A percentile compares a stretch with the other conserved stretches of the same genome.
Evolutionary conservation across 495 filamentous ascomycete genomes (phyloP).

Genomic region (Penicillium lagena): DNA sequence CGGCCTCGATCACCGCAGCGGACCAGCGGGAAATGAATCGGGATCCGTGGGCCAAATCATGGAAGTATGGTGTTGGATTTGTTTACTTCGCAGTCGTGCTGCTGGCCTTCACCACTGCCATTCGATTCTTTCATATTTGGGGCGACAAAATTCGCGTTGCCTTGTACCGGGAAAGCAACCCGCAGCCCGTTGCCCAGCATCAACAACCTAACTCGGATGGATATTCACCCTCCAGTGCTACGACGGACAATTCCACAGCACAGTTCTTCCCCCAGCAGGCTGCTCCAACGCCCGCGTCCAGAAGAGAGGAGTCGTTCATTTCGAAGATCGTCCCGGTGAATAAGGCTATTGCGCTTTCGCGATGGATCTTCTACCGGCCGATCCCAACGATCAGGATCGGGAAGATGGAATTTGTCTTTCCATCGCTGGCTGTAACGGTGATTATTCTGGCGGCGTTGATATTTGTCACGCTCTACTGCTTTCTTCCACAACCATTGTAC

Average conservation of each 20-base stretch:
- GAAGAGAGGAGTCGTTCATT: slow-evolving; percentile 57
- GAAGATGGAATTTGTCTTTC: slow-evolving; percentile 60
- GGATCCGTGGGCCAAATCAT: slow-evolving; percentile 75
- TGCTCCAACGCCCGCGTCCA: slow-evolving; percentile 32
- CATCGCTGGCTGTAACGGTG: slow-evolving; percentile 62
- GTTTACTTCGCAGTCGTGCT: slow-evolving; percentile 77
- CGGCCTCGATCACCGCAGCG: slow-evolving; percentile 59
- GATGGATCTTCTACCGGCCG: slow-evolving; percentile 82
- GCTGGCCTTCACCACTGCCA: slow-evolving; percentile 51
- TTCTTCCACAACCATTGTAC: slow-evolving; percentile 78
- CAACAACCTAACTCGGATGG: slow-evolving; percentile 34
- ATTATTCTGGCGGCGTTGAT: slow-evolving; percentile 57
- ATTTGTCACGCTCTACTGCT: slow-evolving; percentile 75
- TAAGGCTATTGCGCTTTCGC: slow-evolving; percentile 65
- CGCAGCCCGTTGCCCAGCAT: slow-evolving; percentile 46
- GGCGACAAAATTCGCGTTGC: slow-evolving; percentile 83
- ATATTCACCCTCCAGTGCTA: slow-evolving; percentile 60
- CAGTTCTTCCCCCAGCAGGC: slow-evolving; percentile 66
- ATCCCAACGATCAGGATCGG: slow-evolving; percentile 63
- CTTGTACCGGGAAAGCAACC: slow-evolving; percentile 68
- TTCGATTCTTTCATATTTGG: slow-evolving; percentile 77
- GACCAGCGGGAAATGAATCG: slow-evolving; percentile 66
- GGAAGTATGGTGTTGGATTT: slow-evolving; percentile 83
- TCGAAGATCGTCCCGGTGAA: slow-evolving; percentile 67
- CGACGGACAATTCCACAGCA: slow-evolving; percentile 57